Conservation (phyloP, 2,329 filamentous ascomycete genomes). For the Colletotrichum sp. region DNA sequence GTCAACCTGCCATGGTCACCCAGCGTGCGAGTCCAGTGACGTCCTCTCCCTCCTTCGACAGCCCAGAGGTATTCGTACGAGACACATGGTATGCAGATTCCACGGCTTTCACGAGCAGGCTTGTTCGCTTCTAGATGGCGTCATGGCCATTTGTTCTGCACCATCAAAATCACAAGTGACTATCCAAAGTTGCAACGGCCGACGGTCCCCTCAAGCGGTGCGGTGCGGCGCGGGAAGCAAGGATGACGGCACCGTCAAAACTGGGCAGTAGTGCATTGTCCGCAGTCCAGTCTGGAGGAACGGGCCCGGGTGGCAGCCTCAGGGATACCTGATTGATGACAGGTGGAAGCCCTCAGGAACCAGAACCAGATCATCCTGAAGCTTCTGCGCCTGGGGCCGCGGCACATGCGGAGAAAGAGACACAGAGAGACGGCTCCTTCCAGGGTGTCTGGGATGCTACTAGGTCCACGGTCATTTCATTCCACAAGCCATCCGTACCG, state of each 20-base stretch:
- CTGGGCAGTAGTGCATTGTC: not conserved
- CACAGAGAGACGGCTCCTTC: not conserved
- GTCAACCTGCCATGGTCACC: not conserved
- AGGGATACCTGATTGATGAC: not conserved
- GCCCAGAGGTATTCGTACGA: not conserved
- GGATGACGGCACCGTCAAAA: slow-evolving; percentile 17
- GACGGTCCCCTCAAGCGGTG: slow-evolving; percentile 14
- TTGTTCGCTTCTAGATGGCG: not conserved
- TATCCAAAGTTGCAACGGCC: slow-evolving; percentile 12
- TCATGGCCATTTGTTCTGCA: not conserved
- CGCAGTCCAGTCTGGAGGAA: not conserved
- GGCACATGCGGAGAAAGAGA: not conserved
- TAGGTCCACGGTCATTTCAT: not conserved
- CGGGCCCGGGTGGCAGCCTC: not conserved
- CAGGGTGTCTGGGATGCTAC: not conserved
- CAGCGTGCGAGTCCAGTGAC: not conserved
- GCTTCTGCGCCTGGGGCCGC: not conserved
- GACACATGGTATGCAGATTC: not conserved
- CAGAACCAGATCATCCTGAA: not conserved
- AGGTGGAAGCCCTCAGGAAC: not conserved
- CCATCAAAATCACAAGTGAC: not conserved
- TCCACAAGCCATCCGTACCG: not conserved
- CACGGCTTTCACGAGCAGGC: not conserved
- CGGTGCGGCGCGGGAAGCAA: slow-evolving; percentile 21
- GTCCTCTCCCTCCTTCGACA: not conserved